Base-by-base conservation (phyloP, 2,329 filamentous ascomycete genomes). In the Paraphaeosphaeria sporulosa region DNA sequence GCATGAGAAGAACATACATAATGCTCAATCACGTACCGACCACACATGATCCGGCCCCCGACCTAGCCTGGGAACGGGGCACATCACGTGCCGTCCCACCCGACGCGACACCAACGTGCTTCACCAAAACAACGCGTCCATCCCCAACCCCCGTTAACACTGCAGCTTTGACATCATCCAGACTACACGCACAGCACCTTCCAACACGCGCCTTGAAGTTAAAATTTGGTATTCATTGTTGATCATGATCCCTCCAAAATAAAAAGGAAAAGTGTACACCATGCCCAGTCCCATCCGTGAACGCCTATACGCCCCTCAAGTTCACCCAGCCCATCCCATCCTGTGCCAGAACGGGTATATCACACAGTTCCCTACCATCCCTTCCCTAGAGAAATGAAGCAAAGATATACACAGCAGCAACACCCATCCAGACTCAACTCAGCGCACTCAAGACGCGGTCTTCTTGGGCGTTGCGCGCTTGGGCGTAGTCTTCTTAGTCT, bases 381-480 rank as follows among this genome's bases (percentile, higher is more conserved):
- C n/a, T n/a, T n/a, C 12, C 38, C 27, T 4, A 53, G n/a, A 57
- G 15, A 51, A 64, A 70, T 58, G 64, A 71, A 66, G 30, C 30
- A 32, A 32, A 32, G 30, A 32, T 12, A 32, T 32, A 32, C 30
- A 32, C 30, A 32, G 30, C 30, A 32, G 2, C 30, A 32, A 32
- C 30, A 5, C 10, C 30, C 8, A 32, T 32, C 30, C 6, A 4
- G 30, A 32, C 30, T 5, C 30, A 2, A 32, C 30, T 9, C 30
- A 32, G 30, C 30, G 4, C 59, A 68, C 71, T 65, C 70, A 57
- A 61, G 74, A 71, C 60, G 65, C 71, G 44, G 73, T 70, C 71
- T 76, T 77, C 72, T 77, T 77, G 55, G 76, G 74, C 50, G 75
- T 74, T 5, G 83, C 75, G 51, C 82, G 79, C 69, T 85, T 86